Percentiles rank a stretch among this genome's conserved stretches.
Evolutionary conservation across 305 asterid genomes (phyloP).

Genomic region (Stenogyne calaminthoides): DNA sequence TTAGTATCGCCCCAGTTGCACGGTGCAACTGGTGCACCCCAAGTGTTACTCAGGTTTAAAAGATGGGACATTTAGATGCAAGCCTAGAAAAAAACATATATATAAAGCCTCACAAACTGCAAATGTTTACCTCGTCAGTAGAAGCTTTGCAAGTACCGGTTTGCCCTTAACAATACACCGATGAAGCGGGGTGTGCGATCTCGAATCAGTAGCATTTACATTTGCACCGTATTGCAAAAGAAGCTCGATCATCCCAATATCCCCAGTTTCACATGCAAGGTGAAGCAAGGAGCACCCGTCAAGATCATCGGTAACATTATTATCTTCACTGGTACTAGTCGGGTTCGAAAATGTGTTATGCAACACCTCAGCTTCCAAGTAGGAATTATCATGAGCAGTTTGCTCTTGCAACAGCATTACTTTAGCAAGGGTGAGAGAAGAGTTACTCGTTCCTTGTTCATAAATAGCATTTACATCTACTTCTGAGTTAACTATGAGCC

Average conservation of each 20-base stretch:
- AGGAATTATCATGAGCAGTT: slow-evolving; percentile 41
- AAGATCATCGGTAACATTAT: slow-evolving; percentile 39
- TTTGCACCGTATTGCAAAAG: slow-evolving; percentile 93
- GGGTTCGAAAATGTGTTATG: slow-evolving; percentile 36
- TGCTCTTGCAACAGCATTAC: slow-evolving; percentile 91
- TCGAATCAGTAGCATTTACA: slow-evolving; percentile 71
- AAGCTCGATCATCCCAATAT: slow-evolving; percentile 95
- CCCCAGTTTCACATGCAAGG: slow-evolving; percentile 90
- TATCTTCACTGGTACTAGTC: slow-evolving; percentile 50
- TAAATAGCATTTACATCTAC: slow-evolving; percentile 65
- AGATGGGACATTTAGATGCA: background rate
- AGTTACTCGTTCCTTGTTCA: slow-evolving; percentile 48
- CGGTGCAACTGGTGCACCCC: too few species aligned
- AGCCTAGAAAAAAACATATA: background rate
- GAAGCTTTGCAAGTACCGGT: slow-evolving; percentile 70
- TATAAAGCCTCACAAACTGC: background rate
- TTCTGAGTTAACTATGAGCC: slow-evolving; percentile 79
- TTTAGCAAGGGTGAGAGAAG: slow-evolving; percentile 92
- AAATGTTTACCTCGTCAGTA: slow-evolving; percentile 67
- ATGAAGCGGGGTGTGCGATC: slow-evolving; percentile 80
- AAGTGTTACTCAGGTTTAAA: background rate
- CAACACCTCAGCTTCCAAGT: slow-evolving; percentile 43
- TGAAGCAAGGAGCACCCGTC: slow-evolving; percentile 92
- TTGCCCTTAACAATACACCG: slow-evolving; percentile 68
- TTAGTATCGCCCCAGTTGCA: too few species aligned